Base-by-base conservation (phyloP, 441 rosid species). In the Euphorbia celastroides region DNA sequence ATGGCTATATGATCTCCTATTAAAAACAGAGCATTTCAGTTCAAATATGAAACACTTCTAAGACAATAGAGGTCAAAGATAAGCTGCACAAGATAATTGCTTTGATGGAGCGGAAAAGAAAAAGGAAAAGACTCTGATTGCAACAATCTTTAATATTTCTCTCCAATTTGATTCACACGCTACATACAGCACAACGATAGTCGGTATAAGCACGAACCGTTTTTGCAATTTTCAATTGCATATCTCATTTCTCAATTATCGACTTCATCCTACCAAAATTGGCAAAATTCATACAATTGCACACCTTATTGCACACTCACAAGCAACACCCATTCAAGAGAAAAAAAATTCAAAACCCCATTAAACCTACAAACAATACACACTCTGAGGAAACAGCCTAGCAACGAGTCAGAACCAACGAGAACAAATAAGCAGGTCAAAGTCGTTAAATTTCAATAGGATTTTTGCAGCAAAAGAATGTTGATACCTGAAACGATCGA, bases 1-100 rank as follows among this genome's bases (percentile, higher is more conserved):
- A 89, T 89, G 69, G 31, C 38, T 25, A 2, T 9, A 38, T 34
- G 17, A 68, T 2, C 48, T 8, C 30, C 30, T 28, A 38, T 19
- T 20, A 59, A 19, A 68, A 10, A 13, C 1, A 44, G 12, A 36
- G 13, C 6, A 26, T 22, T 23, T 9, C 38, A 60, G 0, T 14
- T 20, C 20, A 20, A 60, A 50, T 44, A 28, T 3, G 8, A 26
- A 26, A 27, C 7, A 27, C 8, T 38, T 28, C n/a, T 20, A 0
- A 7, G 56, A 38, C 27, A 48, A 46, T 10, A 23, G 48, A 54
- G 10, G 31, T 31, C n/a, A 5, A 17, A 22, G 23, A 13, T 64
- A 17, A 30, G 34, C n/a, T 3, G 1, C 12, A 64, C n/a, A 60
- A 38, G 26, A 59, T 55, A 54, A 25, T 23, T 12, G 5, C 31